Base-by-base conservation (phyloP, 306 rosid genomes). In the Trifolium fragiferum region DNA sequence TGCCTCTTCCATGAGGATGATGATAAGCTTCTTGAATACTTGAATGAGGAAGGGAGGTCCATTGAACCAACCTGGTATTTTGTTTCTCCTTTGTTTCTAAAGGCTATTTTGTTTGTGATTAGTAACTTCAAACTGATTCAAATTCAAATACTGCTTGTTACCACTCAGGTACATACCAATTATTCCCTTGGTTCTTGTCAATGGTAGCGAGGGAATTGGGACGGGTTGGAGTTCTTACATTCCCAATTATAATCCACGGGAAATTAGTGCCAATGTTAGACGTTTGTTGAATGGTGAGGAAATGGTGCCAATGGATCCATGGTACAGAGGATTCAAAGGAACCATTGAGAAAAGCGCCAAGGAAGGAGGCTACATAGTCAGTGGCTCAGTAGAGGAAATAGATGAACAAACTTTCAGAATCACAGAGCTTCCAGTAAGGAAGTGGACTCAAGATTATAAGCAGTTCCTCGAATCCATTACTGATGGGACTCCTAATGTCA, bases 161-260 rank as follows among this genome's bases (percentile, higher is more conserved):
- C 51, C 23, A 13, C 79, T 89, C 79, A 93, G 98, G 98, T 91
- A 91, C 64, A 72, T 94, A 54, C 98, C 98, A 30, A 63, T 91
- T 75, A 90, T 94, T 59, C 98, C 97, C 2, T 70, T 83, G 43
- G 98, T 94, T 76, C 97, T 94, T 68, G 98, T 88, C 72, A 94
- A 94, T 75, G 98, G 98, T 32, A 88, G 98, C 79, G 98, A 94
- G 73, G 98, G 97, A 62, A 91, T 94, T 71, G 97, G 96, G 72
- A 91, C 96, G 0, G 95, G 96, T 7, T 94, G 97, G 98, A 91
- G 96, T 80, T 90, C 97, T 10, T 90, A 83, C 83, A 74, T 94
- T 76, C 98, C 98, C 8, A 94, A 94, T 64, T 94, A 94, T 70
- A 94, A 90, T 74, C 97, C 98, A 21, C 85, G 94, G 83, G 98